These are phyloP conservation scores for Hypoxylon subgilvum DNA, from an alignment of 495 filamentous ascomycete genomes.

Conservation along the genomic window DNA sequence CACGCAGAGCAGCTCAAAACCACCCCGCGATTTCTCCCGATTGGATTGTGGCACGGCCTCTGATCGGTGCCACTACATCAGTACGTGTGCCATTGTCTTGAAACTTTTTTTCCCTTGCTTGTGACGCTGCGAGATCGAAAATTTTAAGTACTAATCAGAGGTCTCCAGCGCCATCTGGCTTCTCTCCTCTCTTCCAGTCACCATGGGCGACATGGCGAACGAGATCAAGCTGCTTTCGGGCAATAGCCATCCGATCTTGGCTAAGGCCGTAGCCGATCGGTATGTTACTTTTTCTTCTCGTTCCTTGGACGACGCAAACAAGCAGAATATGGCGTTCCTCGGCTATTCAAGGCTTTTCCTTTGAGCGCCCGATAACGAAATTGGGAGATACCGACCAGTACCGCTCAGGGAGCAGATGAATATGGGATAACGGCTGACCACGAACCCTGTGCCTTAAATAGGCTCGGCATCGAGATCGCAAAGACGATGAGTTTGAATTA, in stretches of 20 bases:
- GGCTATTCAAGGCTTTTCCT: constrained; percentile 2
- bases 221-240: constrained; percentile 96
- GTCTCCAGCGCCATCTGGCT: constrained; percentile 7
- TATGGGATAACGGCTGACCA: constrained; percentile 21
- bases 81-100: constrained; percentile 23
- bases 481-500: constrained; percentile 95
- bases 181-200: constrained; percentile 19
- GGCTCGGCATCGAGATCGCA: constrained; percentile 90
- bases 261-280: constrained; percentile 89
- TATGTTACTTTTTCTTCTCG: constrained; percentile 49
- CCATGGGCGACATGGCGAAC: constrained; percentile 66
- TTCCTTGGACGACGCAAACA: background rate
- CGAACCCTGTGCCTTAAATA: constrained; percentile 44
- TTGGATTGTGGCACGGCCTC: constrained; percentile 30
- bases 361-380: constrained; percentile 16
- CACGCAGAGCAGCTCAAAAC: constrained; percentile 6
- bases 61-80: constrained; percentile 26
- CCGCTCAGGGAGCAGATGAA: constrained; percentile 3
- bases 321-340: background rate
- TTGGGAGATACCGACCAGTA: constrained; percentile 17
- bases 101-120: constrained; percentile 29
- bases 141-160: constrained; percentile 28
- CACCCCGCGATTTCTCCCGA: constrained; percentile 39
- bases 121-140: constrained; percentile 31
- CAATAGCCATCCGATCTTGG: constrained; percentile 91